Conservation (phyloP, 148 eudicot genomes). For the Cornus kousa region DNA sequence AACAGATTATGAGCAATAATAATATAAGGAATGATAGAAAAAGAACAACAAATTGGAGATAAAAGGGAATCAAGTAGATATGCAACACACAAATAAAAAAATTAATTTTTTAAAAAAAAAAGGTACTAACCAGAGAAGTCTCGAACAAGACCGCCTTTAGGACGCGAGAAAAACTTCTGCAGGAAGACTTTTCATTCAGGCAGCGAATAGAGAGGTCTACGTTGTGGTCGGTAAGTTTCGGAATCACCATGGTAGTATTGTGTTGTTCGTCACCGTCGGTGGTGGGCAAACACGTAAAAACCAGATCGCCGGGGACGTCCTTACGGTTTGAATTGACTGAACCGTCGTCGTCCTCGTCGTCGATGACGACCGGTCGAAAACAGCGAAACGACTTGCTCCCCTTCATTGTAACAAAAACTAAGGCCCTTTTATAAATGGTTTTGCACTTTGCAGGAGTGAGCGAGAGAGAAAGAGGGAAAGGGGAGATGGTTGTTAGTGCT, state of each 20-base stretch:
- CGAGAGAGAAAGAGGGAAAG: neutral
- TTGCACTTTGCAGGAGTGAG: no score
- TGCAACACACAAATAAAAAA: neutral
- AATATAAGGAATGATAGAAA: neutral
- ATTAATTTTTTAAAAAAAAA: neutral
- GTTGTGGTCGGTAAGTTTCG: neutral
- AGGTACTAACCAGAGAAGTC: constrained; percentile 14
- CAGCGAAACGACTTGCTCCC: neutral
- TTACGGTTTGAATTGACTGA: neutral
- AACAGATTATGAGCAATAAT: neutral
- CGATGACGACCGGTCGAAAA: neutral
- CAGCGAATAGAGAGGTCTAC: neutral
- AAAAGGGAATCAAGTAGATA: neutral
- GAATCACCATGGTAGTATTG: neutral
- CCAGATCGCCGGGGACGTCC: neutral
- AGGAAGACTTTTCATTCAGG: neutral
- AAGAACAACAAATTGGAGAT: neutral
- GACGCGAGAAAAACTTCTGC: constrained; percentile 8
- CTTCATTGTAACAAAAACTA: neutral
- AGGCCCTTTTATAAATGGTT: no score
- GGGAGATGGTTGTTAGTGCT: neutral
- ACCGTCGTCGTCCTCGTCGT: constrained; percentile 7
- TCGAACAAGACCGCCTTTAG: constrained; percentile 19
- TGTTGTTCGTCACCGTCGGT: neutral
- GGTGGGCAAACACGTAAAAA: neutral